These are phyloP conservation scores for Eucalyptus marginata DNA, from an alignment of 345 rosid genomes.

Conservation along the genomic window DNA sequence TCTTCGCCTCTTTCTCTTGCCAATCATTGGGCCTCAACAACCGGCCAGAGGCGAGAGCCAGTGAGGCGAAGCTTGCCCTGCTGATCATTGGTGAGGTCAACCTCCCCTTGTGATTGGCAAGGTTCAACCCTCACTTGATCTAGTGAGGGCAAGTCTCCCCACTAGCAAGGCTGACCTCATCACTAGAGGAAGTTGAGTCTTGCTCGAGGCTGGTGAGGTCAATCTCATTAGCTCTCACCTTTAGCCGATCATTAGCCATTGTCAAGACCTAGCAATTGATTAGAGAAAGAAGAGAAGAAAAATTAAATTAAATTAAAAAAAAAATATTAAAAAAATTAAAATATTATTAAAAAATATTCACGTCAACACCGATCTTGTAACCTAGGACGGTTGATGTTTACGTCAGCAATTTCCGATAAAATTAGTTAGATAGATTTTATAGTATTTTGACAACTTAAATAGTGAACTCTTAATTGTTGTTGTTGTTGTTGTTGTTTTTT, in stretches of 20 bases:
- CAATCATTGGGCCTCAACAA: neutral
- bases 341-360: no score
- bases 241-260: neutral
- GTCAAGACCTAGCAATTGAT: neutral
- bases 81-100: neutral
- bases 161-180: neutral
- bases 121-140: neutral
- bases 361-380: fast-evolving
- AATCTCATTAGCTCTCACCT: neutral
- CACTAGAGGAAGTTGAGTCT: neutral
- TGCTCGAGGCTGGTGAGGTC: neutral
- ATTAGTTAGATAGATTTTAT: neutral
- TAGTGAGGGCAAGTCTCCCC: neutral
- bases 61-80: no score
- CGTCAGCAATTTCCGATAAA: fast-evolving
- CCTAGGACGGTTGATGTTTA: neutral
- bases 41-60: fast-evolving
- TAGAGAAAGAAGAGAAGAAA: no score
- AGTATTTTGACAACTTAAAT: neutral
- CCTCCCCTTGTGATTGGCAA: neutral
- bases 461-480: neutral
- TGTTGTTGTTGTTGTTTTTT: no score
- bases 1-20: neutral
- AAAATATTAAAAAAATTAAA: no score
- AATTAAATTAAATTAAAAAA: no score